phyloP scores from a whole-genome alignment of 768 basidiomycete species.

The Russula virescens region DNA sequence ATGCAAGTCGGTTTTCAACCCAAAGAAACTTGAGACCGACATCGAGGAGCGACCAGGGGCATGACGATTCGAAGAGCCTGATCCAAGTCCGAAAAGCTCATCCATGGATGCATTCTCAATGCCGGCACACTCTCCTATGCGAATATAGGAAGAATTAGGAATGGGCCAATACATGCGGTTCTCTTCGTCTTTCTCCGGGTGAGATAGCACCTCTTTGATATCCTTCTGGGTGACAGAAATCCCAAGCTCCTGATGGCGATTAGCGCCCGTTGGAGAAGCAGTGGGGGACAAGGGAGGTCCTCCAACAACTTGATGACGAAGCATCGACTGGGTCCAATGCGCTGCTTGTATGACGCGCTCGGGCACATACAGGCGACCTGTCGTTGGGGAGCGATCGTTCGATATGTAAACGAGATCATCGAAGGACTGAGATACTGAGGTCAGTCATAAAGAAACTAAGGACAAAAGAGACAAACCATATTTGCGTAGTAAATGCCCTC shows the following conservation, averaged over 20 bases:
- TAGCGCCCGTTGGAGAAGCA: constrained; percentile 32
- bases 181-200: constrained; percentile 24
- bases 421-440: constrained; percentile 45
- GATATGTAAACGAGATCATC: constrained; percentile 76
- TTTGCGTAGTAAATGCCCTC: constrained; percentile 80
- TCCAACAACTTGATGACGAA: constrained; percentile 53
- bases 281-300: constrained; percentile 31
- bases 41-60: constrained; percentile 28
- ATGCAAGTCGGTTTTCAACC: constrained; percentile 45
- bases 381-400: constrained; percentile 67
- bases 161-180: constrained; percentile 55
- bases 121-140: constrained; percentile 65
- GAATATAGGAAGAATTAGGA: constrained; percentile 60
- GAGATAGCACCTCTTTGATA: constrained; percentile 35
- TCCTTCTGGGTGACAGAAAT: constrained; percentile 51
- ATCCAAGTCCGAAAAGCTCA: constrained; percentile 48
- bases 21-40: constrained; percentile 58
- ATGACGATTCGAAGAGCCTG: constrained; percentile 26
- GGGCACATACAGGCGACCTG: constrained; percentile 63
- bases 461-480: constrained; percentile 51
- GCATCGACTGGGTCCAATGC: constrained; percentile 71
- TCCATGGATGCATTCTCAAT: constrained; percentile 58
- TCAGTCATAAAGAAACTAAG: constrained; percentile 14
- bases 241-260: constrained; percentile 59
- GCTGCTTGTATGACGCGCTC: constrained; percentile 64